phyloP scores from a whole-genome alignment of 495 filamentous ascomycete genomes.

The Amphirosellinia nigrospora region DNA sequence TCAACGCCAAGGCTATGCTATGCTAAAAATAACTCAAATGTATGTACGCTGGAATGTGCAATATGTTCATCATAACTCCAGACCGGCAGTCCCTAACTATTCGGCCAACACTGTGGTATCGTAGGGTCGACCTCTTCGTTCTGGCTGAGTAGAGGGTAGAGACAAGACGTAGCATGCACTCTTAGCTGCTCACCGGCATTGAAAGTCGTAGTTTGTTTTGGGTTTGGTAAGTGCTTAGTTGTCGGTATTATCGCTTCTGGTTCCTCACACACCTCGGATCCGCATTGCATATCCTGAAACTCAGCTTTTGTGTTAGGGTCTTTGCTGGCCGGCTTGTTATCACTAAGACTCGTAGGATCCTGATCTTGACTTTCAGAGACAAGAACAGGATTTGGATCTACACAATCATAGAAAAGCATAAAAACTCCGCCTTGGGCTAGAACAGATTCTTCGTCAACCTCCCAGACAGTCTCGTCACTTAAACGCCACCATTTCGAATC shows the following conservation, averaged over 20 bases:
- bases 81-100: conserved; percentile 8
- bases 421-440: conserved; percentile 82
- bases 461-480: conserved; percentile 81
- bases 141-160: conserved; percentile 30
- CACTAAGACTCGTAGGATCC: background rate
- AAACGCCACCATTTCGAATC: conserved; percentile 78
- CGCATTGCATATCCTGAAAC: background rate
- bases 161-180: conserved; percentile 10
- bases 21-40: conserved; percentile 9
- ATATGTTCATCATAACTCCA: background rate
- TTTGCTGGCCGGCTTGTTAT: background rate
- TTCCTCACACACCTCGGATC: background rate
- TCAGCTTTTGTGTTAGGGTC: background rate
- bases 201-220: background rate
- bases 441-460: conserved; percentile 74
- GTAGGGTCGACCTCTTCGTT: conserved; percentile 32
- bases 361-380: conserved; percentile 25
- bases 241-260: background rate
- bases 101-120: conserved; percentile 38
- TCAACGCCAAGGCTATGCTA: conserved; percentile 23
- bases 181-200: background rate
- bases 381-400: conserved; percentile 48
- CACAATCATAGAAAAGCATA: conserved; percentile 93
- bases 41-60: conserved; percentile 18
- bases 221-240: background rate